These are phyloP conservation scores for Cubamyces lactineus DNA, from an alignment of 768 basidiomycete species.

Conservation along the genomic window DNA sequence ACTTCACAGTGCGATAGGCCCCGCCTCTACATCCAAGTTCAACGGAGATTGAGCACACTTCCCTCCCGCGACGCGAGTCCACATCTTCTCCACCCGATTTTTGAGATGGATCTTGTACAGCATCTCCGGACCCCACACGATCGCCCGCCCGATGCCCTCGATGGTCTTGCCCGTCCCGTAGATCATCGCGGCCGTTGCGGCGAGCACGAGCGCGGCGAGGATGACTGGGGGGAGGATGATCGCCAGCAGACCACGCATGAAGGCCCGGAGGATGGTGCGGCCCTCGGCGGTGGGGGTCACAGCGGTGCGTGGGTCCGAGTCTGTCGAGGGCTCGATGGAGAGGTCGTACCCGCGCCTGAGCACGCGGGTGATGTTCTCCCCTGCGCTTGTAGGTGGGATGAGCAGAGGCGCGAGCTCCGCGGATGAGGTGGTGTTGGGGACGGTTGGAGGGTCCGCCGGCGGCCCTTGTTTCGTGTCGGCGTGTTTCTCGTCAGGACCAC, in stretches of 20 bases:
- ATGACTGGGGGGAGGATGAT: constrained; percentile 16
- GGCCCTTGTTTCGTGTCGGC: too few species aligned
- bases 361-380: too few species aligned
- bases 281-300: background rate
- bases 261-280: constrained; percentile 6
- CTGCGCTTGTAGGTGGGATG: too few species aligned
- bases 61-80: background rate
- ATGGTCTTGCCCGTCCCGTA: constrained; percentile 19
- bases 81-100: background rate
- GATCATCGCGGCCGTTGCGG: constrained; percentile 6
- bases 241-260: constrained; percentile 11
- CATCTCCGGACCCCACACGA: constrained; percentile 10
- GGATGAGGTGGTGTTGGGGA: too few species aligned
- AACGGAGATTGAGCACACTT: too few species aligned
- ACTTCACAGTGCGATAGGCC: too few species aligned
- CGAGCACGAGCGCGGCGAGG: constrained; percentile 4
- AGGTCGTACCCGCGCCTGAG: too few species aligned
- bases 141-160: constrained; percentile 12
- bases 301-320: background rate
- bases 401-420: too few species aligned
- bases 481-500: too few species aligned
- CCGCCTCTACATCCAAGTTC: too few species aligned
- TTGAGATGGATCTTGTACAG: constrained; percentile 7
- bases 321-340: background rate
- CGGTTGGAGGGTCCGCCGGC: too few species aligned